Base-by-base conservation (phyloP, 2,329 filamentous ascomycete species). In the Amylocarpus encephaloides region DNA sequence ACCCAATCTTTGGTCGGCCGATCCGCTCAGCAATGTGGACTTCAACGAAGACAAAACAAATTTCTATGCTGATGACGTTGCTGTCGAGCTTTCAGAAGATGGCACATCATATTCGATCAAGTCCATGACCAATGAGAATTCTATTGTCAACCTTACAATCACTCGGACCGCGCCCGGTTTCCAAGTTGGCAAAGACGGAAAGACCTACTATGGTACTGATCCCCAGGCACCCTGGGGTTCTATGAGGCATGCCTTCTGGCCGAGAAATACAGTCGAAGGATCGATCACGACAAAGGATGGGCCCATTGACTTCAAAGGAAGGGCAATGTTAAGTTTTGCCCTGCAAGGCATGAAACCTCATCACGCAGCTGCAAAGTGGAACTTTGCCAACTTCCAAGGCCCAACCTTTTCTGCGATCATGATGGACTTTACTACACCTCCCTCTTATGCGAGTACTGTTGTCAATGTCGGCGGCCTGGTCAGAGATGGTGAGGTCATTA, bases 301-400 rank as follows among this genome's bases (percentile, higher is more conserved):
- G 43, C 81, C 86, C 34, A 76, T 95, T 55, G 85, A 95, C 67
- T 83, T 95, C 68, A 85, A 81, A 64, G 92, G 92, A 50, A 80
- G 76, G 56, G 90, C 83, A 30, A 74, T 94, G 63, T 92, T 90
- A 71, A 77, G 85, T 59, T 86, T 93, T 68, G 91, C 89, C 36
- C 73, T 97, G 45, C 93, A 97, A 73, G 93, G 91, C 67, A 97
- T 97, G 92, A 98, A 98, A 78, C 93, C 93, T 36, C 93, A 98
- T 69, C 94, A 98, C 67, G 87, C 90, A 52, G 91, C 92, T 54
- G 83, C 87, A 29, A 82, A 80, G 56, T 98, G 93, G 93, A 95
- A 93, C 71, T 98, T 96, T 73, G 77, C 81, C 69, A 82, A 91
- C 71, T 95, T 95, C 74, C 91, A 97, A 67, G 85, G 88, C 12